phyloP scores from a whole-genome alignment of 352 stramenopile species.

The Phytophthora tentaculata region DNA sequence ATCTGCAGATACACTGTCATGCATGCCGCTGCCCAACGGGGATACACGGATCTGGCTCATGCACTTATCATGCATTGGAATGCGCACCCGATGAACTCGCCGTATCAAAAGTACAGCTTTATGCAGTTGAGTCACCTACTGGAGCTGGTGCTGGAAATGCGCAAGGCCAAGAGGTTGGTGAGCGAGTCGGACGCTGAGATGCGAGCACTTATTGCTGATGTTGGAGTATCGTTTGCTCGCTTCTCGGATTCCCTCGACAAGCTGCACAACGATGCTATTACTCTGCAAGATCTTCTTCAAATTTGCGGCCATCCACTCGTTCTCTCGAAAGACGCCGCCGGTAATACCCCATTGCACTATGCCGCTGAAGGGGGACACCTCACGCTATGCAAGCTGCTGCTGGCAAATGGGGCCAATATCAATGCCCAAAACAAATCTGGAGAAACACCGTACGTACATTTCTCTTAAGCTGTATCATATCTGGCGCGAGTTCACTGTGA shows the following conservation, averaged over 20 bases:
- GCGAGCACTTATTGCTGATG: slow-evolving; percentile 50
- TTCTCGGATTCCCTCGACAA: slow-evolving; percentile 76
- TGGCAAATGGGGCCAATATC: slow-evolving; percentile 73
- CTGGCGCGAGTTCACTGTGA: too few species aligned
- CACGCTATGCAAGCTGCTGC: slow-evolving; percentile 62
- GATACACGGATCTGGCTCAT: slow-evolving; percentile 66
- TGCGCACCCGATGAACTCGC: slow-evolving; percentile 63
- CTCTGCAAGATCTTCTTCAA: slow-evolving; percentile 64
- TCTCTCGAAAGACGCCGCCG: slow-evolving; percentile 60
- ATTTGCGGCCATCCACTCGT: slow-evolving; percentile 80
- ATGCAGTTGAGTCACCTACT: slow-evolving; percentile 55
- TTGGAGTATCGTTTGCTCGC: slow-evolving; percentile 65
- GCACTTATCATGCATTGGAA: slow-evolving; percentile 72
- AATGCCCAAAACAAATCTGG: slow-evolving; percentile 81
- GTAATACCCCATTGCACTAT: slow-evolving; percentile 82
- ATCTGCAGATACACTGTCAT: slow-evolving; percentile 58
- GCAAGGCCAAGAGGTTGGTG: slow-evolving; percentile 55
- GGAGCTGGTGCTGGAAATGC: slow-evolving; percentile 55
- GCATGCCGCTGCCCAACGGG: slow-evolving; percentile 72
- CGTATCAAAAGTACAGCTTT: slow-evolving; percentile 72
- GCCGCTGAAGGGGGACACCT: slow-evolving; percentile 80
- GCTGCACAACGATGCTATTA: slow-evolving; percentile 57
- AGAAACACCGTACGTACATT: slow-evolving; percentile 71
- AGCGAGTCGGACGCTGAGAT: slow-evolving; percentile 69
- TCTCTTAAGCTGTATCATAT: not conserved